Conservation (phyloP, 169 alveolate species). For the Babesia bigemina region DNA sequence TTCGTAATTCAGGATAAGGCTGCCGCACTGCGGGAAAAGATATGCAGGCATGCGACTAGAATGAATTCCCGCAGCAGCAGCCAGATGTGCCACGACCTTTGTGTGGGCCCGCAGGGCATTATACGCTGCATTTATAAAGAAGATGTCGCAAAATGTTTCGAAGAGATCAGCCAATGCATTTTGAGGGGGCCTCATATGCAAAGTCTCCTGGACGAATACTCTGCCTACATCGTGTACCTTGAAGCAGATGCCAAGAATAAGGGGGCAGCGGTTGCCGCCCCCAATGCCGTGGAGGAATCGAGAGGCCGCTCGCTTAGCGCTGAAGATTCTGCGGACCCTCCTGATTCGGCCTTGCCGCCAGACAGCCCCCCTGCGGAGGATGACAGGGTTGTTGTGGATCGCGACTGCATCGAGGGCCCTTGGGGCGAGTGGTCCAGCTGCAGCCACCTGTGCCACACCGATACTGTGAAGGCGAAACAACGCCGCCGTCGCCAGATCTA, state of each 20-base stretch:
- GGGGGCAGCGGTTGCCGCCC: neutral
- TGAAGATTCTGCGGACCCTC: neutral
- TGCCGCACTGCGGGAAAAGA: neutral
- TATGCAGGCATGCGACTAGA: slow-evolving; percentile 24
- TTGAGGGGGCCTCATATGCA: neutral
- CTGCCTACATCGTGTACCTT: neutral
- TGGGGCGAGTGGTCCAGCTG: slow-evolving; percentile 70
- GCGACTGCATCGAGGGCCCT: slow-evolving; percentile 48
- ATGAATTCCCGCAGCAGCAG: neutral
- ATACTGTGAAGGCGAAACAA: neutral
- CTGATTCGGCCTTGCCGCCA: neutral
- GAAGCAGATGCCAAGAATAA: neutral
- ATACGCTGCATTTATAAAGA: slow-evolving; percentile 1
- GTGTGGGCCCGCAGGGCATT: slow-evolving; percentile 9
- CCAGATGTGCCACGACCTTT: slow-evolving; percentile 11
- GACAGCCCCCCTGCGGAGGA: neutral
- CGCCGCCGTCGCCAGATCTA: slow-evolving; percentile 35
- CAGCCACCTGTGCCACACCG: slow-evolving; percentile 44
- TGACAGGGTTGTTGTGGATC: neutral
- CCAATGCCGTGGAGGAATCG: neutral
- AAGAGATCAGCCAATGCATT: neutral
- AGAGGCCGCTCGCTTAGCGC: too few relatives aligned
- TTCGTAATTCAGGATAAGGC: slow-evolving; percentile 15
- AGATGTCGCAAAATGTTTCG: slow-evolving; percentile 13
- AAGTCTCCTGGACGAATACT: neutral